These are phyloP conservation scores for Neurospora sp. DNA, from an alignment of 495 filamentous ascomycete species.

Conservation along the genomic window DNA sequence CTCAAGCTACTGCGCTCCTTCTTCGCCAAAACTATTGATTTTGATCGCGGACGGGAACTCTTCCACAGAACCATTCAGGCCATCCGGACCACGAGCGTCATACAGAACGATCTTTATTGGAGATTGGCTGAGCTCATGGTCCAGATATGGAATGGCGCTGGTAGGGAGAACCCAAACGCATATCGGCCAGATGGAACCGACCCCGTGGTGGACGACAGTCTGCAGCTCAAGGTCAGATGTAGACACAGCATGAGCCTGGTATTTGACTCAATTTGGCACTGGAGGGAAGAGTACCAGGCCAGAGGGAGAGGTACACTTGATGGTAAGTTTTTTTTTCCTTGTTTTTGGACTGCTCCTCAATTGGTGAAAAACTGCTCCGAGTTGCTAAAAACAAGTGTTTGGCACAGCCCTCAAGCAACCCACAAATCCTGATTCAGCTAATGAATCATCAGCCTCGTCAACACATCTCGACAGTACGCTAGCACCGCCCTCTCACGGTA, in stretches of 20 bases:
- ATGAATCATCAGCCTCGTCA: constrained; percentile 62
- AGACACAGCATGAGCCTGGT: constrained; percentile 90
- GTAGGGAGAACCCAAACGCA: constrained; percentile 38
- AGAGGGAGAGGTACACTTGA: constrained; percentile 70
- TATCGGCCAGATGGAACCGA: constrained; percentile 29
- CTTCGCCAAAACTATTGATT: constrained; percentile 63
- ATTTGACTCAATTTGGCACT: constrained; percentile 88
- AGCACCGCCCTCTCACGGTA: constrained; percentile 30
- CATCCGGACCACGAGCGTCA: constrained; percentile 68
- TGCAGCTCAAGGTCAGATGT: constrained; percentile 79
- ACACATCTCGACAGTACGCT: constrained; percentile 46
- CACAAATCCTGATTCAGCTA: constrained; percentile 71
- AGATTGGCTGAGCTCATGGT: constrained; percentile 82
- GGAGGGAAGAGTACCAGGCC: constrained; percentile 78
- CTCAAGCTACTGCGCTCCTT: constrained; percentile 81
- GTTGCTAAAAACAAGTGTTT: constrained; percentile 24
- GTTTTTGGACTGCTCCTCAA: constrained; percentile 1
- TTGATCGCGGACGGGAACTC: constrained; percentile 60
- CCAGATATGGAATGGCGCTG: constrained; percentile 78
- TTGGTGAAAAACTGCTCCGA: constrained; percentile 13
- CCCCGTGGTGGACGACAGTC: constrained; percentile 52
- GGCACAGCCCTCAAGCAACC: constrained; percentile 67
- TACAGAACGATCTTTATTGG: constrained; percentile 76
- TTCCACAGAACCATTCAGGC: constrained; percentile 69
- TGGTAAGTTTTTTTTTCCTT: constrained; percentile 38